These are phyloP conservation scores for Rhizopogon vesiculosus DNA, from an alignment of 768 basidiomycete species.

Conservation along the genomic window DNA sequence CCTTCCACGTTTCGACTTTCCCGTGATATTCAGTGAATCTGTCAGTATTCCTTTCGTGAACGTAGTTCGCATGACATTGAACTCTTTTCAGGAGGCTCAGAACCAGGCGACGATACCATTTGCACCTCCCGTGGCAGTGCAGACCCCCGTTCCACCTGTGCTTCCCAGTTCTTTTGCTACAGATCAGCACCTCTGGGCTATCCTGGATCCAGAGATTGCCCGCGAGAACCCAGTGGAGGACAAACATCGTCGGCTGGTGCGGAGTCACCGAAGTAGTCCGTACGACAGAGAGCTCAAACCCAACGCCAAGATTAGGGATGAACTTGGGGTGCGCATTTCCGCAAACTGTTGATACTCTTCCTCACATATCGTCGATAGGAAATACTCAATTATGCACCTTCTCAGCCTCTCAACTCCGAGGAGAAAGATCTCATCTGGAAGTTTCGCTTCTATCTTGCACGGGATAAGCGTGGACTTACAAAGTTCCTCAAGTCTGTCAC, in stretches of 20 bases:
- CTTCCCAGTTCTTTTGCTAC: conserved; percentile 47
- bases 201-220: conserved; percentile 86
- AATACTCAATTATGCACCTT: conserved; percentile 89
- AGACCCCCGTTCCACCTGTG: conserved; percentile 34
- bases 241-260: conserved; percentile 90
- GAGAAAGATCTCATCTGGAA: conserved; percentile 99
- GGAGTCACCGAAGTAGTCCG: conserved; percentile 92
- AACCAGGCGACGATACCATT: conserved; percentile 37
- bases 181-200: conserved; percentile 78
- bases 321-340: conserved; percentile 64
- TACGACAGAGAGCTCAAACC: conserved; percentile 96
- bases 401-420: conserved; percentile 77
- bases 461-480: conserved; percentile 90
- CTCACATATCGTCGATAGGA: conserved; percentile 41
- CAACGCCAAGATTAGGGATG: conserved; percentile 92
- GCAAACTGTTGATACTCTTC: not conserved
- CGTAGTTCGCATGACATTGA: not conserved
- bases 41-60: conserved; percentile 34
- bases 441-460: conserved; percentile 94
- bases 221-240: conserved; percentile 97
- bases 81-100: conserved; percentile 33
- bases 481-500: conserved; percentile 98
- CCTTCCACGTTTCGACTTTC: conserved; percentile 94
- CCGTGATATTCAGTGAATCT: conserved; percentile 91
- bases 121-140: conserved; percentile 35